Evolutionary conservation across 2,329 filamentous ascomycete genomes (phyloP), one percentile per base, ranked within the genome.

Genomic region (Hymenoscyphus albidus): DNA sequence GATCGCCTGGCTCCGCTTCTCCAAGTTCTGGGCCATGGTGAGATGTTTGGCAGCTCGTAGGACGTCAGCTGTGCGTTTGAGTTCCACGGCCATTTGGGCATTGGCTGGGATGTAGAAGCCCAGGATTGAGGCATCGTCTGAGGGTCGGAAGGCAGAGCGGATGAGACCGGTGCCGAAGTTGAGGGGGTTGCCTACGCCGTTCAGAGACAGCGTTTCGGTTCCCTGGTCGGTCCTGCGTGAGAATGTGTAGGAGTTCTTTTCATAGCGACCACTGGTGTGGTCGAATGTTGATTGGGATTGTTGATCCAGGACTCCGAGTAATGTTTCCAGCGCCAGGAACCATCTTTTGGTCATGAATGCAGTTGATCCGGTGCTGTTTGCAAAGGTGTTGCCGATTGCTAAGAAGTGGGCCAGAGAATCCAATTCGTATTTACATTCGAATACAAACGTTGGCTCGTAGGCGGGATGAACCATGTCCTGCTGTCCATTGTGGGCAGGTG

Each of bases 371-470:
- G 92, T 96, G 73, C 91, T 84, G 48, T 90, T 86, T 78, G 95
- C 84, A 78, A 96, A 98, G 71, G 97, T 88, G 72, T 97, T 97
- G 18, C 84, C 86, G 1, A 99, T 80, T 0, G 90, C 87, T 5
- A 99, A 83, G 76, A 99, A 99, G 74, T 96, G 89, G 0, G 93
- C 95, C 0, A 99, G 82, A 9, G 93, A 97, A 78, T 99, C 95
- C 27, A 99, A 87, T 80, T 99, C 95, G 78, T 98, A 99, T 78
- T 99, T 99, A 85, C 95, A 99, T 78, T 99, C 95, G 70, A 97
- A 99, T 3, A 99, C 95, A 59, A 88, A 85, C 0, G 83, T 85
- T 0, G 89, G 89, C 73, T 98, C 93, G 74, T 96, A 98, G 0
- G 83, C 82, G 0, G 95, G 95, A 72, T 97, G 92, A 0, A 99